Conservation (phyloP, 2,329 filamentous ascomycete genomes). For the Fusarium zealandicum region DNA sequence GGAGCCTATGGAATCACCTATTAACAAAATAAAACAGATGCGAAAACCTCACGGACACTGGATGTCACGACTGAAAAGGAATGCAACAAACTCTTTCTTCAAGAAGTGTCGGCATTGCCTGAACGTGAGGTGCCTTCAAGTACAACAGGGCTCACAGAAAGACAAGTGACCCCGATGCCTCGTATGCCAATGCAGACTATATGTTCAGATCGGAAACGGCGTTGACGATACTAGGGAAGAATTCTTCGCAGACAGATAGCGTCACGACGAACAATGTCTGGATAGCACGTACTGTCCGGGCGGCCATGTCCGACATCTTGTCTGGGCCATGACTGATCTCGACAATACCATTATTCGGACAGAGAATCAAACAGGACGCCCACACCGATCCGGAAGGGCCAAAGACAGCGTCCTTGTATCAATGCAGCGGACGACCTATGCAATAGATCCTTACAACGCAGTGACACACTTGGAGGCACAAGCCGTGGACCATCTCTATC, state of each 20-base stretch:
- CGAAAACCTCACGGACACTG: slow-evolving; percentile 3
- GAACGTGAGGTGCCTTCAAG: slow-evolving; percentile 35
- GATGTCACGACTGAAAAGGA: slow-evolving; percentile 39
- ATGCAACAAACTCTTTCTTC: slow-evolving; percentile 33
- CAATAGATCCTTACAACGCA: too few relatives aligned
- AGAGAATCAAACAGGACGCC: too few relatives aligned
- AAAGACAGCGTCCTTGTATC: too few relatives aligned
- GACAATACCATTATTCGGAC: too few relatives aligned
- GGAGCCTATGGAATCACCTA: not conserved
- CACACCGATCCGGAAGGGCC: too few relatives aligned
- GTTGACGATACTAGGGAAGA: slow-evolving; percentile 5
- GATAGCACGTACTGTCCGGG: slow-evolving; percentile 44
- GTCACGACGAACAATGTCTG: slow-evolving; percentile 41
- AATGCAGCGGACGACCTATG: too few relatives aligned
- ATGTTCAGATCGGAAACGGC: not conserved
- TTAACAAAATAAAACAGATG: not conserved
- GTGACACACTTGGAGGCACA: too few relatives aligned
- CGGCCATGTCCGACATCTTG: slow-evolving; percentile 40
- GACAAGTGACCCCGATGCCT: slow-evolving; percentile 9
- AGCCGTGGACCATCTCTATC: too few relatives aligned
- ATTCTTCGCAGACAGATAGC: slow-evolving; percentile 6
- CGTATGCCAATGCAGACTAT: slow-evolving; percentile 12
- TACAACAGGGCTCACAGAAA: slow-evolving; percentile 10
- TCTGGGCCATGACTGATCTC: slow-evolving; percentile 23
- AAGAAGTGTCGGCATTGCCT: slow-evolving; percentile 38